Percentiles rank a stretch among this genome's conserved stretches.
These are phyloP conservation scores for Stemphylium lycopersici DNA, from an alignment of 2,329 filamentous ascomycete genomes.

Conservation along the genomic window DNA sequence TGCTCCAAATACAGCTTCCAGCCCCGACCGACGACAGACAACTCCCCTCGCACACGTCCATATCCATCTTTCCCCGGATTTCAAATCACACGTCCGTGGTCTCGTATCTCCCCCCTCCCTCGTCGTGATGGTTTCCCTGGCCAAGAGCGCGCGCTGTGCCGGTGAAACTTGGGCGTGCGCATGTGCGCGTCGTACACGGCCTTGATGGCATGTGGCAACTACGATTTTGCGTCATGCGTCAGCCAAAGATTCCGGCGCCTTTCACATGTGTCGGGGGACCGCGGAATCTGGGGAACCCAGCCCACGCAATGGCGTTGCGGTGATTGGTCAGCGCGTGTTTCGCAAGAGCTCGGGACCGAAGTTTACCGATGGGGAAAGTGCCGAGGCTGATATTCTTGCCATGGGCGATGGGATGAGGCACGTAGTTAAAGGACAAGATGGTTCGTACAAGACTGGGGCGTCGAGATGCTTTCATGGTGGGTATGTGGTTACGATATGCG, in stretches of 20 bases:
- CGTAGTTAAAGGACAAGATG: background rate
- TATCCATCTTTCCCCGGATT: no score
- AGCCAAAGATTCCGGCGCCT: background rate
- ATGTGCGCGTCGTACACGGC: no score
- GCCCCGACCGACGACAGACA: no score
- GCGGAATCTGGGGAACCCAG: background rate
- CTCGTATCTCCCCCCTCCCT: no score
- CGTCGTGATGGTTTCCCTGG: no score
- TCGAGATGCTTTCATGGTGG: background rate
- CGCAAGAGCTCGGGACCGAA: background rate
- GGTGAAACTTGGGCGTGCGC: no score
- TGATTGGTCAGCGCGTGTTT: constrained; percentile 13
- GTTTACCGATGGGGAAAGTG: constrained; percentile 3
- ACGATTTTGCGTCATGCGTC: background rate
- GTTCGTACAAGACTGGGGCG: background rate
- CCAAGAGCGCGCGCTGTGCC: no score
- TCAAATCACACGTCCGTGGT: no score
- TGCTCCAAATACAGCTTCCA: no score
- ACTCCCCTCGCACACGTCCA: no score
- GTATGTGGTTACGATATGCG: no score
- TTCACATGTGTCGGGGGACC: background rate
- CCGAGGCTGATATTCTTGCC: background rate
- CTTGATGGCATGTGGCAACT: no score
- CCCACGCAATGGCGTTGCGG: background rate
- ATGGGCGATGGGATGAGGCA: background rate